These are phyloP conservation scores for Medicago arabica DNA, from an alignment of 306 rosid genomes.

Conservation along the genomic window DNA sequence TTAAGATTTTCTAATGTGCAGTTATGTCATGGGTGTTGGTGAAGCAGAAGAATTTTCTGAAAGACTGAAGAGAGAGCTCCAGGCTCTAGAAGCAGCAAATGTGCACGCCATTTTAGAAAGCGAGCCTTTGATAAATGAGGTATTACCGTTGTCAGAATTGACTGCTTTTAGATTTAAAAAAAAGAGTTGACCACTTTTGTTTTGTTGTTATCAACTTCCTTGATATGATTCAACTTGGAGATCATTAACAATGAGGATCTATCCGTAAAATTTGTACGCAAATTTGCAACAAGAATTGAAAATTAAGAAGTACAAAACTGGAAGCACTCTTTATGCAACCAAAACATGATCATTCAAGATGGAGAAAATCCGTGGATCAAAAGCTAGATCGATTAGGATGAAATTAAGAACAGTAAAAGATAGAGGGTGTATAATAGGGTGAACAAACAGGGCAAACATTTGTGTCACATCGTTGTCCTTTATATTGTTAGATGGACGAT, in stretches of 20 bases:
- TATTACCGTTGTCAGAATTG: constrained; percentile 38
- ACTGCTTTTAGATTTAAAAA: constrained; percentile 1
- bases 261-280: background rate
- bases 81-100: constrained; percentile 97
- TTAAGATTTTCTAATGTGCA: constrained; percentile 51
- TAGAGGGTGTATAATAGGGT: background rate
- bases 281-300: constrained; percentile 2
- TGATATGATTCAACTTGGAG: background rate
- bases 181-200: constrained; percentile 26
- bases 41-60: constrained; percentile 98
- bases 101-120: constrained; percentile 97
- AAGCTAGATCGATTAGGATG: background rate
- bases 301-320: background rate
- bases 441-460: background rate
- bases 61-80: constrained; percentile 95
- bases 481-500: background rate
- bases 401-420: background rate
- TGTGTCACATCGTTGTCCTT: background rate
- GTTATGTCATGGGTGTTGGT: constrained; percentile 95
- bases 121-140: constrained; percentile 89
- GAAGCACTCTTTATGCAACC: background rate
- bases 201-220: constrained; percentile 30
- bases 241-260: background rate
- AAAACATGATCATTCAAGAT: background rate
- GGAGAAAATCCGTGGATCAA: background rate